phyloP scores from a whole-genome alignment of 2,329 filamentous ascomycete species.

The Neurospora sp. region DNA sequence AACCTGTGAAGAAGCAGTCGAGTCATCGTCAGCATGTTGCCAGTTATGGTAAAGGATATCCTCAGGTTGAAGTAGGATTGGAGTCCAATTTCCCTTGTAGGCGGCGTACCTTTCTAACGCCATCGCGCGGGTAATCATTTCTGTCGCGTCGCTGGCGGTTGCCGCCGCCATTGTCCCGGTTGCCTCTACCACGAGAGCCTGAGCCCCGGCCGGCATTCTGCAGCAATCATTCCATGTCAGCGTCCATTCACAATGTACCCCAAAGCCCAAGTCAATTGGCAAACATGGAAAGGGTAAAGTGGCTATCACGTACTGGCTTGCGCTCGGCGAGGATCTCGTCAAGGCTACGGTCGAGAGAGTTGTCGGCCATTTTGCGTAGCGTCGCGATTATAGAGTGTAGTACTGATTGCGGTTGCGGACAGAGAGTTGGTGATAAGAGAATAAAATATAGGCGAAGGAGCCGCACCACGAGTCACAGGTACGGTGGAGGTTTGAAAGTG shows the following conservation, averaged over 20 bases:
- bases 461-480: neutral
- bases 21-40: constrained; percentile 3
- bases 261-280: neutral
- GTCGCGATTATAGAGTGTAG: neutral
- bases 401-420: neutral
- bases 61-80: neutral
- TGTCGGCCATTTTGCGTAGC: constrained; percentile 30
- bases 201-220: constrained; percentile 11
- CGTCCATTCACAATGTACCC: neutral
- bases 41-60: neutral
- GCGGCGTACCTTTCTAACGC: constrained; percentile 71
- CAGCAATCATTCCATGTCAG: constrained; percentile 5
- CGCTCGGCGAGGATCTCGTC: constrained; percentile 46
- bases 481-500: neutral
- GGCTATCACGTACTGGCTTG: constrained; percentile 19
- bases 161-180: constrained; percentile 11
- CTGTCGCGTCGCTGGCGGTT: constrained; percentile 26
- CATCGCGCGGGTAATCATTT: constrained; percentile 60
- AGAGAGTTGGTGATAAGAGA: neutral
- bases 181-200: constrained; percentile 7
- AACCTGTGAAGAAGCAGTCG: constrained; percentile 18
- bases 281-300: neutral
- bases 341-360: constrained; percentile 43
- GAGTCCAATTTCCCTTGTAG: neutral
- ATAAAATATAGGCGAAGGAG: neutral